Conservation (phyloP, 73 alveolate species). For the Paramecium tetraurelia region DNA sequence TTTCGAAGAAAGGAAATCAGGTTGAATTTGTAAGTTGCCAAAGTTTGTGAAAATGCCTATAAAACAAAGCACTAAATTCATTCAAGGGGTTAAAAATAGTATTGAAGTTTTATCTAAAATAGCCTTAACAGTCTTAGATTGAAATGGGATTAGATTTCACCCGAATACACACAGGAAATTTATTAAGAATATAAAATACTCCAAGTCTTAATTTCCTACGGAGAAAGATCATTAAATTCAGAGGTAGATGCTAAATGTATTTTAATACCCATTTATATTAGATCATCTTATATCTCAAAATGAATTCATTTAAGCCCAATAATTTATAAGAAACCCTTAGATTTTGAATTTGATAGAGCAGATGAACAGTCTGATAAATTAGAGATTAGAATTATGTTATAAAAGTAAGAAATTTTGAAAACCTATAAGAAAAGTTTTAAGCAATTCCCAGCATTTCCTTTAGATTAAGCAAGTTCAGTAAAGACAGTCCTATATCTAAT, state of each 20-base stretch:
- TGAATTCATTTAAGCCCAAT: conserved; percentile 3
- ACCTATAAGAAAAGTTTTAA: neutral
- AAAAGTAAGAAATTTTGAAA: neutral
- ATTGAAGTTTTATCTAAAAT: neutral
- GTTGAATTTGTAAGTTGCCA: neutral
- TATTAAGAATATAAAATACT: neutral
- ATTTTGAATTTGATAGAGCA: neutral
- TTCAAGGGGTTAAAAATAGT: neutral
- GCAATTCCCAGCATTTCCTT: neutral
- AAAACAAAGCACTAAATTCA: neutral
- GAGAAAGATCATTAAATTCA: neutral
- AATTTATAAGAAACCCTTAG: neutral
- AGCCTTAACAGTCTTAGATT: neutral
- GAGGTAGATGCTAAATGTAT: conserved; percentile 29
- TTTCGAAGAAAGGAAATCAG: neutral
- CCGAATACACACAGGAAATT: neutral
- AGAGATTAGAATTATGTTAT: neutral
- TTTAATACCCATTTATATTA: neutral
- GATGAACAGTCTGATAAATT: neutral
- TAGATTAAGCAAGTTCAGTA: neutral
- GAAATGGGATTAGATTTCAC: neutral
- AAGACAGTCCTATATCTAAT: neutral
- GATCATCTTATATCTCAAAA: conserved; percentile 10
- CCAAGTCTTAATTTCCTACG: neutral
- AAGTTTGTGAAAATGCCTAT: neutral